Base-by-base conservation (phyloP, 2,329 filamentous ascomycete species). In the Phaeoacremonium minimum region DNA sequence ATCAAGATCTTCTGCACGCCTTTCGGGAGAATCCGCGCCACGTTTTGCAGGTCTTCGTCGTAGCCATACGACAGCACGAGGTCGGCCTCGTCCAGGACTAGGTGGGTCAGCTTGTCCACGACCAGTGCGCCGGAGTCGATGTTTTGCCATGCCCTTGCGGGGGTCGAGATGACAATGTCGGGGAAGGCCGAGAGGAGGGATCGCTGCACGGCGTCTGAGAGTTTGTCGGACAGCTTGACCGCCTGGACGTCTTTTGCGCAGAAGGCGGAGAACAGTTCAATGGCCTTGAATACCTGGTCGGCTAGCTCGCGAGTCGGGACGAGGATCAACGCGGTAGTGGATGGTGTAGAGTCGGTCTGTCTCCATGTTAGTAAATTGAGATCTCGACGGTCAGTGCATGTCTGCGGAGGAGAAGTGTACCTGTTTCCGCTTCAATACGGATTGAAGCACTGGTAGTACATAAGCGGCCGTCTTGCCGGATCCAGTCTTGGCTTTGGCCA, bases 381-480 rank as follows among this genome's bases (percentile, higher is more conserved):
- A 18, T 22, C 8, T 16, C n/a, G n/a, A n/a, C n/a, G n/a, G n/a
- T n/a, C n/a, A n/a, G n/a, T n/a, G n/a, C n/a, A n/a, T n/a, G n/a
- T 26, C 11, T 22, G 29, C 32, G 20, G 18, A 34, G 31, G 15
- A 32, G 14, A 46, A 29, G 34, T 64, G 14, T 59, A 83, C 79
- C 50, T 75, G 64, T 63, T 95, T 95, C 47, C 79, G 78, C 56
- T 84, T 86, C 38, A 98, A 66, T 43, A 95, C 86, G 22, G 78
- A 77, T 48, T 95, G 85, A 13, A 98, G 65, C n/a, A 95, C 75
- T 2, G 93, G 93, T 29, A 98, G 73, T 6, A 95, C 69, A 57
- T 97, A 97, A 33, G 93, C 91, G n/a, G 88, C 88, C 9, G 93
- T 98, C 72, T 98, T 98, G 48, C 93, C 93, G 4, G 90, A 95